Percentiles rank a stretch among this genome's conserved stretches.
Evolutionary conservation across 139 green algal genomes (phyloP).

Genomic region (Chlamydomonas sp.): DNA sequence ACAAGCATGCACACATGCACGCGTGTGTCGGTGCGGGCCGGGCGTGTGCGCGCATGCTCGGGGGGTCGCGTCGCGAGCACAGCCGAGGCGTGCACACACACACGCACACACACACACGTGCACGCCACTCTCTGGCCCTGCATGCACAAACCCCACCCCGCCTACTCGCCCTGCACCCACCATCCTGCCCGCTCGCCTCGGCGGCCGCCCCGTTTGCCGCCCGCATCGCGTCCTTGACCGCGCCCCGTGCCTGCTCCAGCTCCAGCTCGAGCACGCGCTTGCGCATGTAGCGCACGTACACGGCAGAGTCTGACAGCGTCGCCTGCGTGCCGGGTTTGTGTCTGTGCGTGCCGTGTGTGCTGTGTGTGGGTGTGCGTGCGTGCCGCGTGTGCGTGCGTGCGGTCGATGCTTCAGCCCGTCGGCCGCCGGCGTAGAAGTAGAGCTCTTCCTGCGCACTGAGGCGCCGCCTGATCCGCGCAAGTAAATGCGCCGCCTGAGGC

Average conservation of each 20-base stretch:
- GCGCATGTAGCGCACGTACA: conserved; percentile 42
- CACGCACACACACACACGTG: too few relatives aligned
- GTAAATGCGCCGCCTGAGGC: too few relatives aligned
- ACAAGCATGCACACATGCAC: too few relatives aligned
- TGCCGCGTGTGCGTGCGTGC: neutral
- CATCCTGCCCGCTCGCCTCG: neutral
- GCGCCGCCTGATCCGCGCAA: too few relatives aligned
- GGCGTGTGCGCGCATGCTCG: too few relatives aligned
- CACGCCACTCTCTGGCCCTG: too few relatives aligned
- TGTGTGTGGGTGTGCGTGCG: neutral
- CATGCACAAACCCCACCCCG: too few relatives aligned
- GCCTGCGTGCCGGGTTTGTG: conserved; percentile 18
- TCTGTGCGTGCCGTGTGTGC: neutral
- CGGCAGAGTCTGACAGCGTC: conserved; percentile 40
- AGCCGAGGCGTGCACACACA: neutral
- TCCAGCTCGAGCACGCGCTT: conserved; percentile 35
- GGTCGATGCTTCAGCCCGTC: neutral
- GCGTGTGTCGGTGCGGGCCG: too few relatives aligned
- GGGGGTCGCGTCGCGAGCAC: neutral
- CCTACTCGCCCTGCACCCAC: neutral
- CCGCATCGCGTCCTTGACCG: conserved; percentile 16
- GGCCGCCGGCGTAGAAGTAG: neutral
- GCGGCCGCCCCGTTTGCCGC: conserved; percentile 17
- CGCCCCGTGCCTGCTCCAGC: conserved; percentile 26
- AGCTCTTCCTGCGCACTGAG: neutral